Base-by-base conservation (phyloP, 148 eudicot species). In the Silene conica region DNA sequence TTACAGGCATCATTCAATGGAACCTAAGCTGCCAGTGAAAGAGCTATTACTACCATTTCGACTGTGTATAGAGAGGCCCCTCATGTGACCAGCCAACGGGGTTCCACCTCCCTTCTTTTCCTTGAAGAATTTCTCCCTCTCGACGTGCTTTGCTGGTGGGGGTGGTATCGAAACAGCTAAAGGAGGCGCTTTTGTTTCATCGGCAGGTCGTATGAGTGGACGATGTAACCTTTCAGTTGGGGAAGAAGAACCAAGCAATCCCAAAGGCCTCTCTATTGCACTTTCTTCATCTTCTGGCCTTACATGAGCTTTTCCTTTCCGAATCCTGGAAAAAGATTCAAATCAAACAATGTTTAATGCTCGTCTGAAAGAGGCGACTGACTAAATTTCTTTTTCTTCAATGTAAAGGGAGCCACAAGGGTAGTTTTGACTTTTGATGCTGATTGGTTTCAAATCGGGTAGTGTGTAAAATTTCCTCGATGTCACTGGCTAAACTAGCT, bases 101-200 rank as follows among this genome's bases (percentile, higher is more conserved):
- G 87, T 73, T 20, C 86, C 86, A 74, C 92, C 97, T 10, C 81
- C 71, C 75, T 81, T 87, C 79, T 90, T 92, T 81, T 90, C 96
- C 83, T 90, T 92, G 79, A 95, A 95, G 82, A 92, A 95, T 63
- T 78, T 95, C 81, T 95, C 91, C 60, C 99, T 82, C 84, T 95
- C 99, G 12, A 84, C 76, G 64, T 92, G 99, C 74, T 92, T 95
- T 34, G 99, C 87, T 31, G 99, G 99, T 0, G 99, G 99, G 34
- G 99, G 99, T 20, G 99, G 99, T 77, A 95, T 86, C 21, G 69
- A 72, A 28, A 85, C 84, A 59, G 86, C 83, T 46, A 87, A 76
- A 74, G 80, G 76, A 52, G 59, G 55, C 26, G 46, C 67, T 73
- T 50, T 81, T 19, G 73, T 8, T 69, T 86, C 93, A 25, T 64